A percentile compares a stretch with the other conserved stretches of the same genome.
These are phyloP conservation scores for Syzygium oleosum DNA, from an alignment of 345 rosid species.

Conservation along the genomic window DNA sequence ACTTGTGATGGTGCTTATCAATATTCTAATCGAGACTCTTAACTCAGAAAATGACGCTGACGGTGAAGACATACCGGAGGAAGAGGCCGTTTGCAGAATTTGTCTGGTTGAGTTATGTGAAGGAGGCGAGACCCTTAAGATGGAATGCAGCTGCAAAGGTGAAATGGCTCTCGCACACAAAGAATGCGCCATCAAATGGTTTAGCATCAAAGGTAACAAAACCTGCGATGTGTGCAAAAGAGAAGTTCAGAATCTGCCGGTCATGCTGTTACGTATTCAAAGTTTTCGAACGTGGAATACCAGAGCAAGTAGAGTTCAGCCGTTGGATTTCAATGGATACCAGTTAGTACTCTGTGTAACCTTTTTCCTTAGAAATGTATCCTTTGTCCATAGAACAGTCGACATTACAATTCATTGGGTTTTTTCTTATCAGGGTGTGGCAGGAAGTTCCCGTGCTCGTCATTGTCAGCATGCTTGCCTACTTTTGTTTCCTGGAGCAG, in stretches of 20 bases:
- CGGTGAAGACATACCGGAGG: conserved; percentile 89
- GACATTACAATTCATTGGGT: neutral
- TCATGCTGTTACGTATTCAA: conserved; percentile 71
- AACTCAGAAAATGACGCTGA: conserved; percentile 45
- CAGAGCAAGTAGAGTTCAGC: conserved; percentile 17
- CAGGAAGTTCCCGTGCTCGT: conserved; percentile 86
- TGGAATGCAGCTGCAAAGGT: conserved; percentile 99
- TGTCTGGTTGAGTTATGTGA: conserved; percentile 83
- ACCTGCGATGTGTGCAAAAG: conserved; percentile 87
- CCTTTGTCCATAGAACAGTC: neutral
- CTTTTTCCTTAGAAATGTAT: neutral
- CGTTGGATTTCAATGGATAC: conserved; percentile 26
- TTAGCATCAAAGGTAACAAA: conserved; percentile 86
- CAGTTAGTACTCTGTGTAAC: conserved; percentile 21
- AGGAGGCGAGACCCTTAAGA: conserved; percentile 93
- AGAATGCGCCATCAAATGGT: conserved; percentile 96
- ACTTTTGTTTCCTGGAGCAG: conserved; percentile 95
- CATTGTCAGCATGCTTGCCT: conserved; percentile 81
- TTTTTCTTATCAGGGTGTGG: conserved; percentile 54
- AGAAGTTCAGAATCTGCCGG: conserved; percentile 84
- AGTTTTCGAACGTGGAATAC: conserved; percentile 26
- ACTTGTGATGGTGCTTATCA: neutral
- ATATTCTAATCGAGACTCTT: neutral
- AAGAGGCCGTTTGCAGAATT: conserved; percentile 93
- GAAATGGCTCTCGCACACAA: conserved; percentile 92